Evolutionary conservation across 768 basidiomycete genomes (phyloP), one percentile per base, ranked within the genome.

Genomic region (Tylopilus balloui): DNA sequence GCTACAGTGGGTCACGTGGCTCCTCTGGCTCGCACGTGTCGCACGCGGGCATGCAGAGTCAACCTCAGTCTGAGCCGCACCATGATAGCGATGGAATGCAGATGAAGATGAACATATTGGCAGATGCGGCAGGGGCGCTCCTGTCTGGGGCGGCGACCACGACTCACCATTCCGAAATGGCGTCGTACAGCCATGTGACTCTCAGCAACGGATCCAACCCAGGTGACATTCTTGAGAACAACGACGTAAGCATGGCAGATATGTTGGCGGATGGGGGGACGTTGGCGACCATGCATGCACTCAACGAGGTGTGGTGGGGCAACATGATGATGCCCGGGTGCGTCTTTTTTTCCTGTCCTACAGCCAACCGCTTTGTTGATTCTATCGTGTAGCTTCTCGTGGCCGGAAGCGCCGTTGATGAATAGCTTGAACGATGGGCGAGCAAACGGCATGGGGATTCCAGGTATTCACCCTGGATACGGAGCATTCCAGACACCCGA

Each of bases 311-410:
- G 8, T 90, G 81, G 78, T 88, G 85, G 86, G 68, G 76, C 37
- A 85, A 78, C 42, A 84, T 88, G 81, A 85, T 89, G 86, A 86
- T 90, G 84, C 88, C 88, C 31, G 88, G 88, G 83, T 55, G 1
- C 35, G 45, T 35, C 17, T 21, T 47, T 14, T 24, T 24, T 42
- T 11, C 27, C 14, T 14, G 0, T 13, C 7, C n/a, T 6, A 17
- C 6, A 6, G 19, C 4, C n/a, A 3, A 15, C 3, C 23, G 13
- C 15, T 1, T 43, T 7, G 15, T 31, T 39, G 41, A 50, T 1
- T 3, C 5, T 19, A 14, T 37, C 32, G 17, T 14, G 28, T 31
- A 68, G 66, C 23, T 68, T 68, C 42, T 68, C 66, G 3, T 68
- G 66, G 66, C 64, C 66, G 0, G 66, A 68, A 1, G 58, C 43